phyloP scores from a whole-genome alignment of 257 asterid genomes.

The Schizonepeta tenuifolia region DNA sequence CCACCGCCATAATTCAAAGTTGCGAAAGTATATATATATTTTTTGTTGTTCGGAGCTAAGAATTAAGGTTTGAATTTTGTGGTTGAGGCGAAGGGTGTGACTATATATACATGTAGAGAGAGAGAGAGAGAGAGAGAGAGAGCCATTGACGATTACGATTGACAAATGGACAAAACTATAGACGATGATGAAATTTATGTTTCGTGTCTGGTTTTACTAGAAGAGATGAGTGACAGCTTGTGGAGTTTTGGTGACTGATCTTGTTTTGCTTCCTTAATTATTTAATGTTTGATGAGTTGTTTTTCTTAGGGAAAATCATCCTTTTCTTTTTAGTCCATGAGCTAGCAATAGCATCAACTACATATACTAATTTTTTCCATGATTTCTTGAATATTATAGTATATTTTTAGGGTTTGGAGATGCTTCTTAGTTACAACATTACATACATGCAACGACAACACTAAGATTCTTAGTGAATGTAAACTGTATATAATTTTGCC shows the following conservation, averaged over 20 bases:
- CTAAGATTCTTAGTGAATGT: not conserved
- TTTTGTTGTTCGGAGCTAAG: not conserved
- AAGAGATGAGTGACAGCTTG: not conserved
- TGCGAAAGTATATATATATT: not conserved
- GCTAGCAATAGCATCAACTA: not conserved
- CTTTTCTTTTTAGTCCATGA: not conserved
- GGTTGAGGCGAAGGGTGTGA: not conserved
- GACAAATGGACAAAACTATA: conserved; percentile 12
- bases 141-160: conserved; percentile 6
- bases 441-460: not conserved
- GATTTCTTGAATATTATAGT: not conserved
- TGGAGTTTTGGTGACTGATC: not conserved
- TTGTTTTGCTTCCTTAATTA: not conserved
- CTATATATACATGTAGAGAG: not conserved
- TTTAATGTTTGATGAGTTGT: not conserved
- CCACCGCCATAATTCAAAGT: not conserved
- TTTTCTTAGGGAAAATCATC: not conserved
- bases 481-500: not conserved
- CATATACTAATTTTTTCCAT: not conserved
- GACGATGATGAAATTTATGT: conserved; percentile 14
- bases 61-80: conserved; percentile 1
- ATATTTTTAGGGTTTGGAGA: not conserved
- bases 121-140: not conserved
- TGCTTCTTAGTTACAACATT: not conserved
- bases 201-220: conserved; percentile 21